Evolutionary conservation across 768 basidiomycete genomes (phyloP).

Genomic region (Cytidiella melzeri): DNA sequence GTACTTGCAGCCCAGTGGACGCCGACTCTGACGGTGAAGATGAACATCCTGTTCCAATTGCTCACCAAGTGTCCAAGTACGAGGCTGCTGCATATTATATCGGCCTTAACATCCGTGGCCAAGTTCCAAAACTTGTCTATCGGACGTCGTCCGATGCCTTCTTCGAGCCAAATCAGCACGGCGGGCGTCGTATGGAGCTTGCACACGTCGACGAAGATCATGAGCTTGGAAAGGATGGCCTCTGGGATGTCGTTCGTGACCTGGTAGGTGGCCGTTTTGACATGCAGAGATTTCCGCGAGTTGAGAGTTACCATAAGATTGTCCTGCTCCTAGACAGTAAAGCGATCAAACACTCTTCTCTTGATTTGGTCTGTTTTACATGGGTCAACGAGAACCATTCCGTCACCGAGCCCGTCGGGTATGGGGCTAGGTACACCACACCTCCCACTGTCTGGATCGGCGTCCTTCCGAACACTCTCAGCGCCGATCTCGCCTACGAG

Average conservation of each 20-base stretch:
- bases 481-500: slow-evolving; percentile 15
- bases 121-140: slow-evolving; percentile 32
- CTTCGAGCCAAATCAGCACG: slow-evolving; percentile 25
- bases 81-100: slow-evolving; percentile 29
- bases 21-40: too few species aligned
- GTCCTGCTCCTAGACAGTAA: slow-evolving; percentile 11
- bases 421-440: slow-evolving; percentile 8
- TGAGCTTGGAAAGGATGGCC: slow-evolving; percentile 14
- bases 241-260: slow-evolving; percentile 17
- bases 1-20: too few species aligned
- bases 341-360: slow-evolving; percentile 8
- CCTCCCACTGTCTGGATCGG: slow-evolving; percentile 22
- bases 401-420: slow-evolving; percentile 8
- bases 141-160: slow-evolving; percentile 30
- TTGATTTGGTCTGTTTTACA: slow-evolving; percentile 15
- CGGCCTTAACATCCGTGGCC: slow-evolving; percentile 26
- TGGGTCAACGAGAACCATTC: too few species aligned
- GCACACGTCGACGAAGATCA: slow-evolving; percentile 15
- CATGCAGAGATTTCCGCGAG: slow-evolving; percentile 12
- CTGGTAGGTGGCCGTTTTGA: slow-evolving; percentile 21
- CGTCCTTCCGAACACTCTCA: slow-evolving; percentile 19
- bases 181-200: slow-evolving; percentile 24
- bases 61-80: slow-evolving; percentile 22
- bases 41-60: too few species aligned
- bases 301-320: slow-evolving; percentile 11